Evolutionary conservation across 176 grass and related monocot species (phyloP).

Genomic region (Triticum monococcum): DNA sequence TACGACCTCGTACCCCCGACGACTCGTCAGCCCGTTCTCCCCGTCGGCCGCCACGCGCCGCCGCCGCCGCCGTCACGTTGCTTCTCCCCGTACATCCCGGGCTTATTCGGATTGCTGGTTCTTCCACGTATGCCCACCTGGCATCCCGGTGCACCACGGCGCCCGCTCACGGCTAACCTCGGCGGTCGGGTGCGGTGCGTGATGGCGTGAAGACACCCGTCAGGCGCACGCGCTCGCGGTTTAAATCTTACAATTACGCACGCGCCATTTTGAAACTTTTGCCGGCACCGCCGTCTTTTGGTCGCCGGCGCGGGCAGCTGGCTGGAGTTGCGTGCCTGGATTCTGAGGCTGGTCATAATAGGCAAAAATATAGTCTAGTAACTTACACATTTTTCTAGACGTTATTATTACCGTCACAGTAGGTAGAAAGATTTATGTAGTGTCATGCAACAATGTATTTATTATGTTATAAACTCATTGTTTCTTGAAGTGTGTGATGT

Average conservation of each 20-base stretch:
- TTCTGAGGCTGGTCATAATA: too few species aligned
- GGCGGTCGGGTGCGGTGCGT: conserved; percentile 16
- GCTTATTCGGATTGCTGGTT: neutral
- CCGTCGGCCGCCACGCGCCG: too few species aligned
- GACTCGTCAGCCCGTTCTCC: neutral
- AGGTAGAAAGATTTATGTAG: too few species aligned
- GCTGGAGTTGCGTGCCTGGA: neutral
- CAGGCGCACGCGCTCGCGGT: neutral
- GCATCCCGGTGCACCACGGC: neutral
- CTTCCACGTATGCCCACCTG: neutral
- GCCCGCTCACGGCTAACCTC: conserved; percentile 11
- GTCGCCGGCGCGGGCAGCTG: neutral
- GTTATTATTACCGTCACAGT: too few species aligned
- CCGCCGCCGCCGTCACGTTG: neutral
- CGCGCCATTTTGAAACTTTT: conserved; percentile 3
- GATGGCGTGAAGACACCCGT: conserved; percentile 40
- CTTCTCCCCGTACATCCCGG: neutral
- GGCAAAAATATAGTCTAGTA: too few species aligned
- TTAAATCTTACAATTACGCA: neutral
- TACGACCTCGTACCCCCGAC: neutral
- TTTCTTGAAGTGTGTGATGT: too few species aligned
- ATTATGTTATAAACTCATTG: too few species aligned
- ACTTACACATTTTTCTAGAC: too few species aligned
- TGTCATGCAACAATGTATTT: too few species aligned
- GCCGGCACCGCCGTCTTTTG: neutral